Evolutionary conservation across 192 early-diverging fungal genomes (phyloP).

Genomic region (Mortierella hygrophila): DNA sequence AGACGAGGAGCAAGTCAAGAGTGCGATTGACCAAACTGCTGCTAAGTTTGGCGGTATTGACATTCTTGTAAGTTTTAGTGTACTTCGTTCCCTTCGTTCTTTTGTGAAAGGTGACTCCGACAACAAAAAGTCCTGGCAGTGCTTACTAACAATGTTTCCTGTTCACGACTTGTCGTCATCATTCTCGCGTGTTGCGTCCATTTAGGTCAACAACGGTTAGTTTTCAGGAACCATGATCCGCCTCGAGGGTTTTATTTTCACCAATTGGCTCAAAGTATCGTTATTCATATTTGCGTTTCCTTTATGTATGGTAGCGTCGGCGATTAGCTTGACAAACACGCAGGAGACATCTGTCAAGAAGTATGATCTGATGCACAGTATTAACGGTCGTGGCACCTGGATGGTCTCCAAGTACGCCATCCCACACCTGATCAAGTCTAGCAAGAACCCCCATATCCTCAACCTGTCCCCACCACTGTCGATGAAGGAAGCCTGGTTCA

Average conservation of each 20-base stretch:
- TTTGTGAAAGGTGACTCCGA: neutral
- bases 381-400: constrained; percentile 87
- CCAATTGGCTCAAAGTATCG: no score
- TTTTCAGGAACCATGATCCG: neutral
- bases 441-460: constrained; percentile 80
- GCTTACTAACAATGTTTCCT: neutral
- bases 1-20: constrained; percentile 78
- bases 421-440: constrained; percentile 73
- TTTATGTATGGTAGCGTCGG: constrained; percentile 62
- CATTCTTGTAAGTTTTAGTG: constrained; percentile 79
- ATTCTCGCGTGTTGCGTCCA: neutral
- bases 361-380: constrained; percentile 82
- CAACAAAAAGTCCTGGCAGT: no score
- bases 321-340: constrained; percentile 76
- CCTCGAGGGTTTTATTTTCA: neutral
- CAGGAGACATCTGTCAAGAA: constrained; percentile 67
- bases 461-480: constrained; percentile 79
- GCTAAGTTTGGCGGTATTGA: constrained; percentile 83
- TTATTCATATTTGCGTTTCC: neutral
- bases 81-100: neutral
- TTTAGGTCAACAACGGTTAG: constrained; percentile 50
- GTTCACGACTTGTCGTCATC: neutral
- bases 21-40: constrained; percentile 75
- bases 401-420: constrained; percentile 80
- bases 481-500: constrained; percentile 81